Conservation (phyloP, 1,284 basidiomycete species). For the Heterobasidion parviporum region DNA sequence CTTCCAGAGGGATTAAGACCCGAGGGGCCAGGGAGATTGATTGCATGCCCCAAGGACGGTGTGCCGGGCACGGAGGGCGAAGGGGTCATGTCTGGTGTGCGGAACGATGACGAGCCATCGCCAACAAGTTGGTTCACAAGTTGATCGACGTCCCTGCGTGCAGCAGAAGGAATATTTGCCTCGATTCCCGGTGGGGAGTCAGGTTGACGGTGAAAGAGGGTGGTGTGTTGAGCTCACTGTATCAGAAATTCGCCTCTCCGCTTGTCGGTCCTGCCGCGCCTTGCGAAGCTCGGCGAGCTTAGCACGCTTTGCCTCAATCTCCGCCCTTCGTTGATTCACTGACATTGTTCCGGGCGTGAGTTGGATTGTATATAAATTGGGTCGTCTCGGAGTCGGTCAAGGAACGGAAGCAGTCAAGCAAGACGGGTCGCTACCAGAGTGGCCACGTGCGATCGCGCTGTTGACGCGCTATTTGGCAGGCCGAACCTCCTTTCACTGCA, state of each 20-base stretch:
- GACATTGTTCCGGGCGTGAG: slow-evolving; percentile 17
- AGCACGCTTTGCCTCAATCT: slow-evolving; percentile 88
- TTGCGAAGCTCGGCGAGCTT: slow-evolving; percentile 82
- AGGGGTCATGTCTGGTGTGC: slow-evolving; percentile 15
- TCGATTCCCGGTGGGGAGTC: neutral
- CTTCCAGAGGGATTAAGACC: slow-evolving; percentile 47
- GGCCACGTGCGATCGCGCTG: slow-evolving; percentile 13
- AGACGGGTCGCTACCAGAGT: slow-evolving; percentile 1
- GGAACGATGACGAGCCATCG: slow-evolving; percentile 2
- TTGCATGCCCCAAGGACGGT: slow-evolving; percentile 37
- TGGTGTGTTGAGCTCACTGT: slow-evolving; percentile 2
- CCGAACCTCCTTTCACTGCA: neutral
- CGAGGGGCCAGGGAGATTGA: slow-evolving; percentile 35
- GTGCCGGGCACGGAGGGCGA: slow-evolving; percentile 64
- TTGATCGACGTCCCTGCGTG: slow-evolving; percentile 10
- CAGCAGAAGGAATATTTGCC: slow-evolving; percentile 1
- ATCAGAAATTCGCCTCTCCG: slow-evolving; percentile 43
- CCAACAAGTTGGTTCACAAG: slow-evolving; percentile 11
- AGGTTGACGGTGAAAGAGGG: neutral
- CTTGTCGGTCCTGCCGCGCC: slow-evolving; percentile 62
- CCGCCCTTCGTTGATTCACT: slow-evolving; percentile 48
- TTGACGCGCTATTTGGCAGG: slow-evolving; percentile 16
- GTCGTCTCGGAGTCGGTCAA: neutral
- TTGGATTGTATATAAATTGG: neutral
- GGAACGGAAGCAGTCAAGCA: neutral